phyloP scores from a whole-genome alignment of 495 filamentous ascomycete species.

The Xylaria flabelliformis region DNA sequence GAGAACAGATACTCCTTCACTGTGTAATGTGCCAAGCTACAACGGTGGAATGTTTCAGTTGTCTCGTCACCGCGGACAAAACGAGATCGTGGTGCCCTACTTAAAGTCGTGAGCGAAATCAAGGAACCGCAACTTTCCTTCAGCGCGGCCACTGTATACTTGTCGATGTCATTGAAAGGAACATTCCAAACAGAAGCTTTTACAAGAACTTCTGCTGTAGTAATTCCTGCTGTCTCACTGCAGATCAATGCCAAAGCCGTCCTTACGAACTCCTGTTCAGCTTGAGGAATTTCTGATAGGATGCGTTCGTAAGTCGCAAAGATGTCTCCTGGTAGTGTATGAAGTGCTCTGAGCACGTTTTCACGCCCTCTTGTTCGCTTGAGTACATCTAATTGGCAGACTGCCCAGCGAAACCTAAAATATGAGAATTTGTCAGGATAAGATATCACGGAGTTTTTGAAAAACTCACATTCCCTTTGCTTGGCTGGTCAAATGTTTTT shows the following conservation, averaged over 20 bases:
- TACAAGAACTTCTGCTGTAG: slow-evolving; percentile 32
- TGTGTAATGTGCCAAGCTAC: slow-evolving; percentile 42
- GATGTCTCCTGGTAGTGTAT: slow-evolving; percentile 44
- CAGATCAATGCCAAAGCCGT: slow-evolving; percentile 38
- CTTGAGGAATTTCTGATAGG: slow-evolving; percentile 35
- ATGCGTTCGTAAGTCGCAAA: slow-evolving; percentile 52
- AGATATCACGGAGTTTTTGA: not conserved
- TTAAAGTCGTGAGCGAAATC: slow-evolving; percentile 31
- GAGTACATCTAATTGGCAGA: slow-evolving; percentile 52
- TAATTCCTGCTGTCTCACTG: slow-evolving; percentile 32
- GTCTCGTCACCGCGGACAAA: slow-evolving; percentile 26
- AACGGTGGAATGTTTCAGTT: slow-evolving; percentile 21
- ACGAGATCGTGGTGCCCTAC: not conserved
- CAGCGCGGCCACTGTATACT: slow-evolving; percentile 30
- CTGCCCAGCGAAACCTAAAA: slow-evolving; percentile 53
- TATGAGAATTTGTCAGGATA: not conserved
- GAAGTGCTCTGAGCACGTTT: slow-evolving; percentile 37
- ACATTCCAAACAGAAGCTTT: slow-evolving; percentile 34
- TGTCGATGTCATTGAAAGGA: slow-evolving; percentile 26
- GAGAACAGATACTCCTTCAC: slow-evolving; percentile 45
- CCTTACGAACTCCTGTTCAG: slow-evolving; percentile 38
- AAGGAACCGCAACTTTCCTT: slow-evolving; percentile 40
- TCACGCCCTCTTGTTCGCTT: slow-evolving; percentile 32
- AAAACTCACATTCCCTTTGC: slow-evolving; percentile 50
- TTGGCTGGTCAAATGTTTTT: slow-evolving; percentile 35